Base-by-base conservation (phyloP, 441 rosid species). In the Croton setiger region DNA sequence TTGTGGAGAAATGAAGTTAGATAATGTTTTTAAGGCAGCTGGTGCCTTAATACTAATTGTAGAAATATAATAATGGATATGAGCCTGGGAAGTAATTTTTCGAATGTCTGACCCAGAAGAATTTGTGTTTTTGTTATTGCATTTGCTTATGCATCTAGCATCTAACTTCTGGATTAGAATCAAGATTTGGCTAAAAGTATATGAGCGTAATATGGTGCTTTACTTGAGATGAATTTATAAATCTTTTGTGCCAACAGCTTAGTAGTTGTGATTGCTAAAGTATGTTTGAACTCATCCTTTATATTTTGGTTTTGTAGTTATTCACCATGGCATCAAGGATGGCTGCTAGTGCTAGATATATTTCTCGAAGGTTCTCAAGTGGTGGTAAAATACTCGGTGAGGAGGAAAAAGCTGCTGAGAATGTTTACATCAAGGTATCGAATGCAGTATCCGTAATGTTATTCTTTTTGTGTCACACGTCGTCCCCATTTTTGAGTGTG, bases 371-470 rank as follows among this genome's bases (percentile, higher is more conserved):
- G 87, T 84, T 89, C 73, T 92, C 97, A 3, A 83, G 87, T 61
- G 67, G 86, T 13, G 97, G 99, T 18, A 92, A 76, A 70, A 17
- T 95, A 37, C 86, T 95, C 44, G 67, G 87, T 54, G 97, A 95
- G 83, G 99, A 95, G 85, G 99, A 92, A 79, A 95, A 80, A 47
- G 98, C 98, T 64, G 98, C 96, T 0, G 97, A 92, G 75, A 95
- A 86, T 77, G 74, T 95, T 68, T 95, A 82, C 86, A 95, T 95
- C 69, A 91, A 89, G 95, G 99, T 88, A 75, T 4, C 45, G 43
- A 1, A 7, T 39, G 43, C 8, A 12, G 37, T 36, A 66, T 5
- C 27, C n/a, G n/a, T 48, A 35, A 20, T 39, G 14, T 33, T 13
- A 14, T 70, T 6, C 7, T 15, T 35, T 44, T 20, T 47, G 37